Evolutionary conservation across 2,329 filamentous ascomycete species (phyloP), one percentile per base, ranked within the genome.

Genomic region (Hymenoscyphus infarciens): DNA sequence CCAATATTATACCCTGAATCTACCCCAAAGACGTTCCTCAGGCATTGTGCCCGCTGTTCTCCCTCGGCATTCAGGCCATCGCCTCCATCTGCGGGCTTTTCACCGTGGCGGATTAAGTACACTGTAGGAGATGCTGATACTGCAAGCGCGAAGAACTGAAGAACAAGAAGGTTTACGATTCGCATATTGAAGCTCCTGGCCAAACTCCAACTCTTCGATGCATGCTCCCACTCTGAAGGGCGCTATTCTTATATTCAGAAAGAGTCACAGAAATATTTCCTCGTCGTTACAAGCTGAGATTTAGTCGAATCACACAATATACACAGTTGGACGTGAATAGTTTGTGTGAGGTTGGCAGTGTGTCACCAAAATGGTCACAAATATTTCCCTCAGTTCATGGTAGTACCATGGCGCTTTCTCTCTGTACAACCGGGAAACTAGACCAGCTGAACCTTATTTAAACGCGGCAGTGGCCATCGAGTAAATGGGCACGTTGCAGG

Each of bases 81-180:
- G 38, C 76, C 75, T 16, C 78, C 77, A 42, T 77, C 73, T 1
- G 69, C 62, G 2, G 85, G 84, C 73, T 88, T 88, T 73, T 88
- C 85, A 63, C 85, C 85, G 66, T 88, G 85, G 19, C 85, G 82
- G 71, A 88, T 87, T 8, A 87, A 74, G 70, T 86, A 88, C 35
- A 87, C 81, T 0, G 80, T 86, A 29, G 66, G 61, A 33, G 66
- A 56, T 6, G 66, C 63, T 15, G 55, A 59, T 3, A 60, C 7
- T n/a, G 61, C 39, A n/a, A 58, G 49, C 5, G 53, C 53, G 6
- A 67, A 39, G 2, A 29, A 16, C 2, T 49, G 38, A 29, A 59
- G 22, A n/a, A 49, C 1, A 29, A 57, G 33, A 13, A 52, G 22
- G 19, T 10, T 13, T 5, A 13, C 13, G 45, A 22, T 25, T 7